Evolutionary conservation across 306 rosid genomes (phyloP).

Genomic region (Senna tora): DNA sequence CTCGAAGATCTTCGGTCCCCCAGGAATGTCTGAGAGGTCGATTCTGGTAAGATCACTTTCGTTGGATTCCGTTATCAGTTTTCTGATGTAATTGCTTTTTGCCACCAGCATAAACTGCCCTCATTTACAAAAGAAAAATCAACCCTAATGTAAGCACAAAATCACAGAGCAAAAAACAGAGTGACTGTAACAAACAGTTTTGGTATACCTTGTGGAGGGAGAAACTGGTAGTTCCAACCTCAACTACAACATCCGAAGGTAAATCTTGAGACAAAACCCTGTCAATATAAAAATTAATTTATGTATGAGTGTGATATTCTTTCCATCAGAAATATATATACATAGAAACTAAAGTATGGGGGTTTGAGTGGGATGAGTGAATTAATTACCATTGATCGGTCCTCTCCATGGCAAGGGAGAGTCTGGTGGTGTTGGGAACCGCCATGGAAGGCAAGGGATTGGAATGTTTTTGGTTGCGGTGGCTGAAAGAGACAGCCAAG

Average conservation of each 20-base stretch:
- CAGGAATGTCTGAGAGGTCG: constrained; percentile 72
- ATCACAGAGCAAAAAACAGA: neutral
- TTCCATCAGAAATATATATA: neutral
- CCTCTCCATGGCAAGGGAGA: constrained; percentile 90
- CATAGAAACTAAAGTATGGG: neutral
- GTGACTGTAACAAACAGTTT: neutral
- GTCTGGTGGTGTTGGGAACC: constrained; percentile 46
- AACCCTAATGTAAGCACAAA: neutral
- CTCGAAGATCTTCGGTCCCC: constrained; percentile 84
- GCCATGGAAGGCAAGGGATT: constrained; percentile 53
- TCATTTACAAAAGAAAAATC: neutral
- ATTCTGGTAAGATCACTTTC: constrained; percentile 68
- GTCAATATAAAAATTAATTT: constrained; percentile 2
- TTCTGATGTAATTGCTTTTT: constrained; percentile 80
- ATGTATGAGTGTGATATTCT: neutral
- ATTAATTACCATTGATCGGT: constrained; percentile 80
- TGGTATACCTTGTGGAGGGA: constrained; percentile 81
- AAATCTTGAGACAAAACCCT: constrained; percentile 84
- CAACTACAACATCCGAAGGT: constrained; percentile 67
- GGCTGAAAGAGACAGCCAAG: constrained; percentile 27
- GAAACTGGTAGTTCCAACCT: constrained; percentile 65
- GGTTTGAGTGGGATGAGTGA: neutral
- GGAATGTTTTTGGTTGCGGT: constrained; percentile 27
- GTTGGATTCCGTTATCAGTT: constrained; percentile 59
- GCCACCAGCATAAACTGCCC: constrained; percentile 81